These are phyloP conservation scores for Agaricus sinodeliciosus DNA, from an alignment of 768 basidiomycete genomes.

Conservation along the genomic window DNA sequence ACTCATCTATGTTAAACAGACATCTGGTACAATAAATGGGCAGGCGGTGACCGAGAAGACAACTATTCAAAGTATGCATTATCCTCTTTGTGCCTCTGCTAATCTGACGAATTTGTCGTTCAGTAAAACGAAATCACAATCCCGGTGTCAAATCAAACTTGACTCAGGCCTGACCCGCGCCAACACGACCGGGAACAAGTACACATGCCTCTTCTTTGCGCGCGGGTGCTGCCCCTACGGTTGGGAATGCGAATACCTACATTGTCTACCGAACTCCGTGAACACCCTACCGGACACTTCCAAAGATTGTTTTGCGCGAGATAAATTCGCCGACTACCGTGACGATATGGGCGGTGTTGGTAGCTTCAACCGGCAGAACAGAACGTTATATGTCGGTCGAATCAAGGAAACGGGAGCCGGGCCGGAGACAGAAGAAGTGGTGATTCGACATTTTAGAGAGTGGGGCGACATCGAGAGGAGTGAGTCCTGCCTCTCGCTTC, in stretches of 20 bases:
- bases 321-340: conserved; percentile 95
- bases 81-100: neutral
- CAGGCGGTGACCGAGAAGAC: conserved; percentile 98
- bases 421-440: conserved; percentile 86
- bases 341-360: conserved; percentile 99
- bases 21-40: conserved; percentile 99
- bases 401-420: conserved; percentile 90
- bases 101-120: conserved; percentile 7
- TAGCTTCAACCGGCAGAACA: conserved; percentile 88
- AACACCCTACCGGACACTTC: conserved; percentile 80
- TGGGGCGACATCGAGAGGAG: conserved; percentile 93
- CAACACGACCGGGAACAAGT: conserved; percentile 88
- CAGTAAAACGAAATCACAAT: conserved; percentile 92
- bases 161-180: conserved; percentile 94
- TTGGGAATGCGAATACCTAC: conserved; percentile 96
- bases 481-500: conserved; percentile 32
- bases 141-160: conserved; percentile 79
- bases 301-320: conserved; percentile 94
- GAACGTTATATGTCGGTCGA: conserved; percentile 90
- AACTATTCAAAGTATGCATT: conserved; percentile 81
- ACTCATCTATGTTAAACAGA: conserved; percentile 36
- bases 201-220: conserved; percentile 92
- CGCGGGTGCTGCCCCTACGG: conserved; percentile 98
- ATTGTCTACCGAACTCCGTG: conserved; percentile 71
- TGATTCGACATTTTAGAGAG: conserved; percentile 88